These are phyloP conservation scores for Arxiozyma slooffiae DNA, from an alignment of 1,139 yeast species.

Conservation along the genomic window DNA sequence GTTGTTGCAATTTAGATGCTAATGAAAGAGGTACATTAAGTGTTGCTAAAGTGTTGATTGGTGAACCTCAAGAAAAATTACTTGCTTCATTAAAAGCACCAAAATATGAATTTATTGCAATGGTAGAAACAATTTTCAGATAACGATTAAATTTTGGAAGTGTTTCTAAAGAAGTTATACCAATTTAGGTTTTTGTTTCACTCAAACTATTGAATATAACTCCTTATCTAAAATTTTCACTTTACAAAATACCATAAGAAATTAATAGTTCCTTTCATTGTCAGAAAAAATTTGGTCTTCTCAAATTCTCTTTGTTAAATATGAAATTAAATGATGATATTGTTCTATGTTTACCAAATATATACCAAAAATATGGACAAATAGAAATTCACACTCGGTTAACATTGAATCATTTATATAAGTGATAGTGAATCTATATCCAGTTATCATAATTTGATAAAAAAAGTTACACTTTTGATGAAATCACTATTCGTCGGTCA, in stretches of 20 bases:
- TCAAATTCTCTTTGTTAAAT: constrained; percentile 57
- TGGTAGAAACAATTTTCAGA: constrained; percentile 72
- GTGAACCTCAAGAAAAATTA: constrained; percentile 87
- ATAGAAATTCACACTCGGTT: constrained; percentile 71
- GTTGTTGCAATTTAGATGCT: constrained; percentile 90
- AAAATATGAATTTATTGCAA: constrained; percentile 69
- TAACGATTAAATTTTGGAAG: constrained; percentile 79
- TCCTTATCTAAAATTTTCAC: constrained; percentile 33
- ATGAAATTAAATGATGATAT: constrained; percentile 54
- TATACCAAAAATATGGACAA: constrained; percentile 90
- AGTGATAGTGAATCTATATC: constrained; percentile 51
- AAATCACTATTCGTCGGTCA: constrained; percentile 60
- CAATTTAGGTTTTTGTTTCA: constrained; percentile 28
- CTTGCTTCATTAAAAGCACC: constrained; percentile 40
- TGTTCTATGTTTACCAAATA: constrained; percentile 67
- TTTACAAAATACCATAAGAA: constrained; percentile 62
- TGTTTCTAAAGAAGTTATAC: constrained; percentile 61
- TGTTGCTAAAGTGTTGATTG: constrained; percentile 82
- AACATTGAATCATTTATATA: constrained; percentile 64
- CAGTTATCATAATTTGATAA: constrained; percentile 49
- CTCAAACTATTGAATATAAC: constrained; percentile 18
- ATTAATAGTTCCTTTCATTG: constrained; percentile 53
- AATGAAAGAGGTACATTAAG: constrained; percentile 86
- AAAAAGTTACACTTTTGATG: constrained; percentile 68
- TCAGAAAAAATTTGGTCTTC: constrained; percentile 49